Conservation (phyloP, 2,329 filamentous ascomycete species). For the Leptosphaerulina australis region DNA sequence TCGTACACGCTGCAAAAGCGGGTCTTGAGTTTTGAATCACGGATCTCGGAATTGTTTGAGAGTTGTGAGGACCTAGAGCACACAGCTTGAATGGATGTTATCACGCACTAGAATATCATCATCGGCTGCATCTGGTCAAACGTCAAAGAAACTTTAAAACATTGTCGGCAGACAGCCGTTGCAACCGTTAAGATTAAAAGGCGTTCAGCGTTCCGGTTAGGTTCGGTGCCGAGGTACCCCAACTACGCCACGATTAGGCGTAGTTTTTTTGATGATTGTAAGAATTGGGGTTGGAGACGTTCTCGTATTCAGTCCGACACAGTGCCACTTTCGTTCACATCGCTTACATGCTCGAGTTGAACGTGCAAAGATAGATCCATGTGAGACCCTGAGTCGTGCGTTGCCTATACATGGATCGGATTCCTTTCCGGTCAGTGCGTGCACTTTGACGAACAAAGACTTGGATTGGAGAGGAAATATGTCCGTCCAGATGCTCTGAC, state of each 20-base stretch:
- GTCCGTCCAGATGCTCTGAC: slow-evolving; percentile 18
- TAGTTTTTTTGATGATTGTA: slow-evolving; percentile 1
- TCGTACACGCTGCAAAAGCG: slow-evolving; percentile 3
- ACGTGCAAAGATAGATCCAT: slow-evolving; percentile 18
- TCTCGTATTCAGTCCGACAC: slow-evolving; percentile 22
- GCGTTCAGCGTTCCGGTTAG: slow-evolving; percentile 13
- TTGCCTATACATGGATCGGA: slow-evolving; percentile 19
- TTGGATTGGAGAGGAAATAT: slow-evolving; percentile 16
- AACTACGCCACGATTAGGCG: slow-evolving; percentile 2
- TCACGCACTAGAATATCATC: slow-evolving; percentile 18
- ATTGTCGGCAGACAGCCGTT: slow-evolving; percentile 14
- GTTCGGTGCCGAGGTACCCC: slow-evolving; percentile 15
- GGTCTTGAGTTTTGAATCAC: slow-evolving; percentile 4
- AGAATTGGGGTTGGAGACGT: slow-evolving; percentile 1
- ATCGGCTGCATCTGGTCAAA: slow-evolving; percentile 28
- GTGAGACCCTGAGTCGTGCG: slow-evolving; percentile 21
- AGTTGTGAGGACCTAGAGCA: slow-evolving; percentile 6
- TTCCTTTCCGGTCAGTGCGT: slow-evolving; percentile 8
- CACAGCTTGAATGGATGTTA: background rate
- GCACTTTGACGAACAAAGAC: background rate
- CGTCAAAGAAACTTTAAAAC: slow-evolving; percentile 24
- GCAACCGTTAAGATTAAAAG: slow-evolving; percentile 27
- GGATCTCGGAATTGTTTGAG: background rate
- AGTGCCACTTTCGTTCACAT: slow-evolving; percentile 24
- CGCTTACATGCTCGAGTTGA: slow-evolving; percentile 20